phyloP scores from a whole-genome alignment of 176 grass and related monocot species.

The Carex kokanica region DNA sequence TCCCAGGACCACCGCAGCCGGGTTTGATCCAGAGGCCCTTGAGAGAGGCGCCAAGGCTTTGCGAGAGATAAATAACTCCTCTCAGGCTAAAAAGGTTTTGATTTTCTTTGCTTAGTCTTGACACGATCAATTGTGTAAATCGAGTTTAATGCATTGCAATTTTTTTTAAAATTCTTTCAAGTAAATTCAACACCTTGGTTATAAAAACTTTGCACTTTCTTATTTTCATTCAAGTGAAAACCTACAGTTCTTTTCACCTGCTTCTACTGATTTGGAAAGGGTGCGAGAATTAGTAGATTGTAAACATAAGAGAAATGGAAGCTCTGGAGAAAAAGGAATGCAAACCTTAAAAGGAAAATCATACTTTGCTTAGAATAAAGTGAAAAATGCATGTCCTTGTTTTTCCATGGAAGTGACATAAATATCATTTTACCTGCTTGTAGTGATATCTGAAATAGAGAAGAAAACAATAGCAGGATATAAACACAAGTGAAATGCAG shows the following conservation, averaged over 20 bases:
- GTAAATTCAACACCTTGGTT: not conserved
- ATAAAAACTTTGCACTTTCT: not conserved
- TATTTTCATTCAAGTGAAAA: not conserved
- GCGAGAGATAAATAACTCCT: conserved; percentile 24
- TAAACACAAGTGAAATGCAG: not conserved
- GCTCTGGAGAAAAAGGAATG: not conserved
- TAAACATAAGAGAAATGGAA: not conserved
- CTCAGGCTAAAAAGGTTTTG: conserved; percentile 54
- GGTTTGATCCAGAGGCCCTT: conserved; percentile 69
- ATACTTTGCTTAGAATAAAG: not conserved
- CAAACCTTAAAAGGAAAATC: not conserved
- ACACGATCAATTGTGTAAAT: not conserved
- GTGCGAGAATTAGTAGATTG: not conserved
- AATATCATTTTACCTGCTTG: not conserved
- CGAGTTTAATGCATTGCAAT: not conserved
- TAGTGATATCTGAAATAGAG: not conserved
- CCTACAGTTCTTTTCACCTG: not conserved
- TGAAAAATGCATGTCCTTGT: not conserved
- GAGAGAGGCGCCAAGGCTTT: conserved; percentile 48
- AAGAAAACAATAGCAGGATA: not conserved
- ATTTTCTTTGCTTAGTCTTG: not conserved
- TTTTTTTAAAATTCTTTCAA: not conserved
- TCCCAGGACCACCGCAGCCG: conserved; percentile 55
- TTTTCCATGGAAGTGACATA: not conserved
- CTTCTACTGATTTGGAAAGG: not conserved